These are phyloP conservation scores for Hibiscus trionum DNA, from an alignment of 345 rosid genomes.

Conservation along the genomic window DNA sequence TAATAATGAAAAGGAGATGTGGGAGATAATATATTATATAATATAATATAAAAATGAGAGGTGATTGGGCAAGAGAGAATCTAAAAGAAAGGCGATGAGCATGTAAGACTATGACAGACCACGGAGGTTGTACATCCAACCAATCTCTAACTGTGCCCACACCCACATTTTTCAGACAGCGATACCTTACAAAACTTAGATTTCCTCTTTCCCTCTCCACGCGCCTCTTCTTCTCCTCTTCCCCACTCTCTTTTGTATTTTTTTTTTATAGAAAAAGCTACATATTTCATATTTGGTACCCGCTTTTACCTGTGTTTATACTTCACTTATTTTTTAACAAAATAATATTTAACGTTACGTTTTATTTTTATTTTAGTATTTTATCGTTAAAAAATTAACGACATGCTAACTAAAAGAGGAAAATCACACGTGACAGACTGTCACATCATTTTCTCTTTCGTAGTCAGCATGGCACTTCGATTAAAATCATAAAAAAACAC, in stretches of 20 bases:
- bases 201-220: conserved; percentile 1
- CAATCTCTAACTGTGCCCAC: not conserved
- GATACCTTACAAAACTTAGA: conserved; percentile 7
- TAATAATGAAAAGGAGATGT: not conserved
- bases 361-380: too few species aligned
- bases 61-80: not conserved
- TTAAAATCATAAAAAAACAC: too few species aligned
- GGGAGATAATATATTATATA: not conserved
- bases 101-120: not conserved
- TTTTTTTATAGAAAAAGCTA: too few species aligned
- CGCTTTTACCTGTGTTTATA: too few species aligned
- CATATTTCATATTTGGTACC: too few species aligned
- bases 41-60: not conserved
- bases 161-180: not conserved
- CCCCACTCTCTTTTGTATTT: not conserved
- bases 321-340: too few species aligned
- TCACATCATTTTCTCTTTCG: too few species aligned
- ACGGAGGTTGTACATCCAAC: not conserved
- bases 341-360: too few species aligned
- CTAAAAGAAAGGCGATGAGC: not conserved
- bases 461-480: too few species aligned
- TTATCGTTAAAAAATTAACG: too few species aligned
- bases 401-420: too few species aligned
- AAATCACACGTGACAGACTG: too few species aligned
- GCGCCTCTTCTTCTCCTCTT: not conserved